phyloP scores from a whole-genome alignment of 176 grass and related monocot species.

The Carex parvula region DNA sequence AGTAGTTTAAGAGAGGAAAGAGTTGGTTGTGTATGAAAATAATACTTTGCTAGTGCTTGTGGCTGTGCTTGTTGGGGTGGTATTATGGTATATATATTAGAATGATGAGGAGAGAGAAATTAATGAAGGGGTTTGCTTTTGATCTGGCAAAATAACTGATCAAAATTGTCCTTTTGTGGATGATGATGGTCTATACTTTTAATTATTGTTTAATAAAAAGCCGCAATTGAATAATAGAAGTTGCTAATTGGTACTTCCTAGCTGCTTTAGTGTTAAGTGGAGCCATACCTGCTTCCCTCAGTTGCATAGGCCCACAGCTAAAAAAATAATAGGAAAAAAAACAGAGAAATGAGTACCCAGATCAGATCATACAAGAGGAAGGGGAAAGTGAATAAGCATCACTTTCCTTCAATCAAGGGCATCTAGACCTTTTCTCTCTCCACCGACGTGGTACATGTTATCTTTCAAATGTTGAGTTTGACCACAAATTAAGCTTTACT shows the following conservation, averaged over 20 bases:
- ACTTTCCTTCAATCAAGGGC: constrained; percentile 4
- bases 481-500: neutral
- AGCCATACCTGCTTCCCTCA: neutral
- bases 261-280: constrained; percentile 7
- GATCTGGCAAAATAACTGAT: constrained; percentile 21
- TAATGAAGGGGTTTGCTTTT: constrained; percentile 18
- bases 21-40: neutral
- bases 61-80: neutral
- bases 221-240: constrained; percentile 24
- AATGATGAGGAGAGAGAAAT: constrained; percentile 20
- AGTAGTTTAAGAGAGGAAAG: neutral
- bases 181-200: constrained; percentile 19
- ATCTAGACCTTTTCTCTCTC: constrained; percentile 8
- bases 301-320: neutral
- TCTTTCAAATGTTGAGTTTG: constrained; percentile 7
- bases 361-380: neutral
- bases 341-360: neutral
- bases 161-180: constrained; percentile 12
- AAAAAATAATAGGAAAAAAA: neutral
- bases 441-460: neutral
- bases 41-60: neutral
- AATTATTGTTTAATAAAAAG: constrained; percentile 25
- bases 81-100: constrained; percentile 14
- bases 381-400: neutral
- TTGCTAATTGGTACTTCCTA: constrained; percentile 19